Conservation (phyloP, 2,329 filamentous ascomycete genomes). For the Leptographium lundbergii region DNA sequence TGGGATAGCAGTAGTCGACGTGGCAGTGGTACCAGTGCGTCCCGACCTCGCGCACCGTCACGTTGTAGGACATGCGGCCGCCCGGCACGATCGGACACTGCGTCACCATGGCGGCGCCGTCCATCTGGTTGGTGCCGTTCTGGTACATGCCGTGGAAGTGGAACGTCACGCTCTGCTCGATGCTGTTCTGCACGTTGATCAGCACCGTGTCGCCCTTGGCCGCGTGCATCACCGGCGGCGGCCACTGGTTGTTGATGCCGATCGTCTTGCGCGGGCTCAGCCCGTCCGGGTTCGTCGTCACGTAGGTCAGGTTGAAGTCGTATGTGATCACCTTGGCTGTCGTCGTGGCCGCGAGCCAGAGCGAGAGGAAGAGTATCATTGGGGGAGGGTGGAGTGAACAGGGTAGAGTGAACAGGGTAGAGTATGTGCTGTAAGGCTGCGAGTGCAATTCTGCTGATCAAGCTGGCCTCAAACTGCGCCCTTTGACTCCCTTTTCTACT, state of each 20-base stretch:
- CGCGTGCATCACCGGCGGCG: conserved; percentile 52
- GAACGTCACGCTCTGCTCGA: conserved; percentile 50
- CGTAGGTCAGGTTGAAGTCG: conserved; percentile 61
- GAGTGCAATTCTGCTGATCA: no score
- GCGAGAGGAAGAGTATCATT: background rate
- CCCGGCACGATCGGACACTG: conserved; percentile 57
- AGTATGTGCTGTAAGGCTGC: no score
- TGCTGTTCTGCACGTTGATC: conserved; percentile 44
- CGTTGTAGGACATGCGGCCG: conserved; percentile 52
- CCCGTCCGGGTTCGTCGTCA: conserved; percentile 59
- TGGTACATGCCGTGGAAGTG: conserved; percentile 62
- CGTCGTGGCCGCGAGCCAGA: conserved; percentile 6
- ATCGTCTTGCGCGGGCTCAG: conserved; percentile 51
- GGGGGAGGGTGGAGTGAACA: background rate
- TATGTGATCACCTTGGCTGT: conserved; percentile 36
- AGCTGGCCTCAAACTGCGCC: no score
- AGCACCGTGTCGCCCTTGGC: conserved; percentile 49
- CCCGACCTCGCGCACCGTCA: conserved; percentile 45
- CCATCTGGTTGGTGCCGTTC: conserved; percentile 58
- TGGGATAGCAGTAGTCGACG: conserved; percentile 53
- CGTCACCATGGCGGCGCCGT: conserved; percentile 52
- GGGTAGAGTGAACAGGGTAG: no score
- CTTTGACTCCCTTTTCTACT: no score
- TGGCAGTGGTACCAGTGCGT: conserved; percentile 74
- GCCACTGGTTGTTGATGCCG: conserved; percentile 68